Evolutionary conservation across 75 land plant genomes (phyloP), one percentile per base, ranked within the genome.

Genomic region (Sequoiadendron giganteum): DNA sequence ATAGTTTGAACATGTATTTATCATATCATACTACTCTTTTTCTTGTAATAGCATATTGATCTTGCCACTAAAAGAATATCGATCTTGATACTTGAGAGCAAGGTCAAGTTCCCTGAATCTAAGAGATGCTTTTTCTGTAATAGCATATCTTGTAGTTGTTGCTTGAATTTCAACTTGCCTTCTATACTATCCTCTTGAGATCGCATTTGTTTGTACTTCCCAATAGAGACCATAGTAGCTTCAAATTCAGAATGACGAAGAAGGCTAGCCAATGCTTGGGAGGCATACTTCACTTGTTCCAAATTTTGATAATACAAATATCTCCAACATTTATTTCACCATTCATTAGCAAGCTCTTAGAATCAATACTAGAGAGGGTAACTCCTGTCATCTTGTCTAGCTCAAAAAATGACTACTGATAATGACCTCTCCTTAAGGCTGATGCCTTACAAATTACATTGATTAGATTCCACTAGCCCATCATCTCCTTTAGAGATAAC

Each of bases 111-210:
- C n/a, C n/a, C n/a, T n/a, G n/a, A n/a, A n/a, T n/a, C n/a, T n/a
- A n/a, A n/a, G n/a, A n/a, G n/a, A n/a, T n/a, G n/a, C n/a, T 91
- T 87, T 48, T 81, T 48, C 52, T 91, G 72, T 9, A 38, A n/a
- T 38, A 92, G 6, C 85, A 88, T 90, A 43, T 83, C 86, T 55
- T 81, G 68, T 78, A 92, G 76, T 16, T 49, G 45, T 68, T 91
- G 86, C 77, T 78, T 77, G 36, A 86, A 89, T 76, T 56, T 86
- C 19, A 80, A 45, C 43, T 88, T 54, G 54, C 80, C 87, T 43
- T 89, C 92, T 25, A n/a, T 87, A 89, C 91, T 90, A 32, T 75
- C n/a, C 18, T 61, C 73, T 92, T 92, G 89, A 30, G 86, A 80
- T 36, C 38, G 80, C 49, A 88, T 32, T 87, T 91, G 87, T 19